These are phyloP conservation scores for Cenchrus purpureus DNA, from an alignment of 176 grass and related monocot species.

Conservation along the genomic window DNA sequence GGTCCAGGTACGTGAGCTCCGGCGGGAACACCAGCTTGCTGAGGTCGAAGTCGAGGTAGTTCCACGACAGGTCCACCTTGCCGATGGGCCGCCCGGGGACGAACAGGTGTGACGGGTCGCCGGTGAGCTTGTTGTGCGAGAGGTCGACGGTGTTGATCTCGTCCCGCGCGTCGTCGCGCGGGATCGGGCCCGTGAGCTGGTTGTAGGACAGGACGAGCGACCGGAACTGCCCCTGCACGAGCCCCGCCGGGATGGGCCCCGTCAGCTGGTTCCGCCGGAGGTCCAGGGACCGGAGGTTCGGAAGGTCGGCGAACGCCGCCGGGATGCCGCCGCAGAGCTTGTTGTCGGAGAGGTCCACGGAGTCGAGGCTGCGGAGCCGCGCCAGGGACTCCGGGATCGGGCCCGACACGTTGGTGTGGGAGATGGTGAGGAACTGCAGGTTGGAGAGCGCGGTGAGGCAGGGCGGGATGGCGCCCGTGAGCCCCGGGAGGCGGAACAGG, in stretches of 20 bases:
- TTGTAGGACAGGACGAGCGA: slow-evolving; percentile 65
- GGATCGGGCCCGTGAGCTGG: slow-evolving; percentile 63
- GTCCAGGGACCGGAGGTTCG: slow-evolving; percentile 56
- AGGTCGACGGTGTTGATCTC: slow-evolving; percentile 70
- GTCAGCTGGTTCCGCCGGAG: slow-evolving; percentile 56
- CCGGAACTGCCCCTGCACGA: slow-evolving; percentile 54
- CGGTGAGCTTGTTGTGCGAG: slow-evolving; percentile 67
- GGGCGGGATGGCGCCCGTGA: slow-evolving; percentile 63
- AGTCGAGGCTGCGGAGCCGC: slow-evolving; percentile 45
- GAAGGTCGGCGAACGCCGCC: slow-evolving; percentile 47
- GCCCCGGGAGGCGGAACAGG: slow-evolving; percentile 51
- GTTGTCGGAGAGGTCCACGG: slow-evolving; percentile 67
- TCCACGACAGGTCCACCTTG: slow-evolving; percentile 78
- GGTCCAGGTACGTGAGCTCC: slow-evolving; percentile 68
- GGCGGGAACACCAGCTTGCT: slow-evolving; percentile 55
- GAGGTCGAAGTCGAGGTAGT: slow-evolving; percentile 78
- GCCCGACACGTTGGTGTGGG: slow-evolving; percentile 64
- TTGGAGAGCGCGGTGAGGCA: slow-evolving; percentile 60
- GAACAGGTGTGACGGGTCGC: slow-evolving; percentile 69
- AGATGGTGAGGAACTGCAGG: slow-evolving; percentile 65
- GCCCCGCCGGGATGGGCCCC: slow-evolving; percentile 52
- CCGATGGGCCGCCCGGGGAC: slow-evolving; percentile 44
- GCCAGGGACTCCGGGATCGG: slow-evolving; percentile 58
- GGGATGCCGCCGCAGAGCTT: slow-evolving; percentile 55
- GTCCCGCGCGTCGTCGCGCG: slow-evolving; percentile 54